phyloP scores from a whole-genome alignment of 2,329 filamentous ascomycete genomes.

The Aspergillus pseudoglaucus region DNA sequence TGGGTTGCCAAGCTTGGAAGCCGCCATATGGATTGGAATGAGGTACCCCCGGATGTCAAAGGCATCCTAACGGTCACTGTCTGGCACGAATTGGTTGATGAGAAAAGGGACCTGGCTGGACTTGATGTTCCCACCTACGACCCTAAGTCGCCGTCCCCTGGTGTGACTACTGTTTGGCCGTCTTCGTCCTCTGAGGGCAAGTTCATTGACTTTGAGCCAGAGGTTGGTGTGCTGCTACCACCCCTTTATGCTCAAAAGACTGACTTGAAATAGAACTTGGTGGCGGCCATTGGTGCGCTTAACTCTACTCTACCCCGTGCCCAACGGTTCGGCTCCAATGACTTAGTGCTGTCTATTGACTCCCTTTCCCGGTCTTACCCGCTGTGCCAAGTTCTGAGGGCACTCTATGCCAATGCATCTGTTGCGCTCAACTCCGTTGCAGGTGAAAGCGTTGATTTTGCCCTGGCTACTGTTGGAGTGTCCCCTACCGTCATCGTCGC shows the following conservation, averaged over 20 bases:
- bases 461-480: constrained; percentile 64
- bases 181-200: constrained; percentile 49
- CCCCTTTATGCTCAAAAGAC: neutral
- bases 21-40: constrained; percentile 91
- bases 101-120: constrained; percentile 54
- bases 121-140: constrained; percentile 60
- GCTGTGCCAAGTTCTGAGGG: constrained; percentile 70
- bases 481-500: constrained; percentile 78
- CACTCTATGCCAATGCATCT: constrained; percentile 77
- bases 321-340: constrained; percentile 66
- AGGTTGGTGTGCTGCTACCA: constrained; percentile 34
- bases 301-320: constrained; percentile 66
- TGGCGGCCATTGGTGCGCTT: constrained; percentile 76
- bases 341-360: constrained; percentile 80
- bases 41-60: constrained; percentile 70
- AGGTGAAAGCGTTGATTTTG: constrained; percentile 63
- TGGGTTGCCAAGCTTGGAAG: constrained; percentile 92
- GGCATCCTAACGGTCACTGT: constrained; percentile 74
- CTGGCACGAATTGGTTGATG: constrained; percentile 83
- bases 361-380: constrained; percentile 73
- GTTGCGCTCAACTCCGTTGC: constrained; percentile 86
- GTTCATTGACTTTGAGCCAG: constrained; percentile 73
- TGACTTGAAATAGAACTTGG: constrained; percentile 56
- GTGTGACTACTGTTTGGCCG: constrained; percentile 38
- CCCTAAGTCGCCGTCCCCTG: constrained; percentile 44